A percentile compares a stretch with the other conserved stretches of the same genome.
Conservation (phyloP, 805 yeast genomes). For the Metschnikowia anglica region DNA sequence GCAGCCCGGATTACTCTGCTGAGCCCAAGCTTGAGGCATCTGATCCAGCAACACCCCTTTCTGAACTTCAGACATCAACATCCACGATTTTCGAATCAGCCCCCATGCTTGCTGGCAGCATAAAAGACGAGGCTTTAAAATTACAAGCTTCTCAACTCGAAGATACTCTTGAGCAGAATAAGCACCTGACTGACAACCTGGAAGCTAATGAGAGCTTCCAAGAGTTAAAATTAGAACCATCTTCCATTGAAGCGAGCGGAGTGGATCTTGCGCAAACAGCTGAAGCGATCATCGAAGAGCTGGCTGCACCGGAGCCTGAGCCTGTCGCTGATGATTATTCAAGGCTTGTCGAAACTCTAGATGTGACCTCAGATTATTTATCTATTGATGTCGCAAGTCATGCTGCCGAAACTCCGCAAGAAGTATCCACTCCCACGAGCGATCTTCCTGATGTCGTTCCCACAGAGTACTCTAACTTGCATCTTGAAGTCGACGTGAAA, state of each 20-base stretch:
- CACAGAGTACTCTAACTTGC: neutral
- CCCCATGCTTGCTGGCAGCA: neutral
- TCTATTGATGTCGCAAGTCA: neutral
- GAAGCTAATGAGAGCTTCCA: constrained; percentile 2
- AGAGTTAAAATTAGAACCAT: neutral
- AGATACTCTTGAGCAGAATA: neutral
- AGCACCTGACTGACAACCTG: neutral
- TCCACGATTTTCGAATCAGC: neutral
- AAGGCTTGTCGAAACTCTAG: neutral
- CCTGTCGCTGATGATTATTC: neutral
- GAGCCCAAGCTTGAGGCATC: too few relatives aligned
- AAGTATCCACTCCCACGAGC: neutral
- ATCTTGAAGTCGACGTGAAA: neutral
- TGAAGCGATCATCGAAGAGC: neutral
- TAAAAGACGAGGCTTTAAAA: neutral
- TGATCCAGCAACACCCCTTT: too few relatives aligned
- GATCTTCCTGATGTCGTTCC: neutral
- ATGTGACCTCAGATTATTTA: neutral
- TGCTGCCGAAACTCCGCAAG: neutral
- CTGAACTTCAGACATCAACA: neutral
- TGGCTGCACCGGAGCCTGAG: too few relatives aligned
- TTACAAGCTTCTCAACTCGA: neutral
- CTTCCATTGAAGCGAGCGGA: neutral
- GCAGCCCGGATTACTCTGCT: too few relatives aligned
- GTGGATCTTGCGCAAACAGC: neutral